phyloP scores from a whole-genome alignment of 2,329 filamentous ascomycete species.

The Xylaria multiplex region DNA sequence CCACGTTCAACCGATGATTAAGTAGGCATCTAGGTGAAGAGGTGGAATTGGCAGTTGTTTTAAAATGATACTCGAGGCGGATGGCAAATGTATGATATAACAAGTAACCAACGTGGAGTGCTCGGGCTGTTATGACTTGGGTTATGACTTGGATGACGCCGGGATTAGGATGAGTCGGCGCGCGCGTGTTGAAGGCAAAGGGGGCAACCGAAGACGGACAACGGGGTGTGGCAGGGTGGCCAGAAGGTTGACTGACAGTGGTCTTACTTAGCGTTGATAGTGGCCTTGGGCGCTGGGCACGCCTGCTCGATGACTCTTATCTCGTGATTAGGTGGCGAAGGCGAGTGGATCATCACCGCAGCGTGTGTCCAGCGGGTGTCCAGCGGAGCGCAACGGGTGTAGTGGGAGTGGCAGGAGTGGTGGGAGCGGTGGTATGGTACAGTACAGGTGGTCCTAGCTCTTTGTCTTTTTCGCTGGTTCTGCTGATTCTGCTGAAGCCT shows the following conservation, averaged over 20 bases:
- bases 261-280: constrained; percentile 40
- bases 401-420: constrained; percentile 26
- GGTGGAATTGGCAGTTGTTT: constrained; percentile 42
- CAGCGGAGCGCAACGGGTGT: constrained; percentile 29
- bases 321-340: constrained; percentile 50
- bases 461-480: too few species aligned
- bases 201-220: constrained; percentile 43
- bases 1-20: constrained; percentile 41
- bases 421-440: constrained; percentile 36
- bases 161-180: constrained; percentile 40
- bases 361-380: constrained; percentile 28
- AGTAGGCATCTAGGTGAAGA: constrained; percentile 39
- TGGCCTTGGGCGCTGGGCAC: constrained; percentile 41
- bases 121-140: constrained; percentile 31
- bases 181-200: constrained; percentile 37
- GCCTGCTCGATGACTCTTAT: constrained; percentile 50
- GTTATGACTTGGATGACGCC: constrained; percentile 32
- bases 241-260: constrained; percentile 41
- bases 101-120: constrained; percentile 34
- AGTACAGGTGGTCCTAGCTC: constrained; percentile 38
- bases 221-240: constrained; percentile 41
- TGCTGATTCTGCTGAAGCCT: constrained; percentile 33
- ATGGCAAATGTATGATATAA: constrained; percentile 35
- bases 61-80: constrained; percentile 40
- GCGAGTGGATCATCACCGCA: constrained; percentile 45